phyloP scores from a whole-genome alignment of 768 basidiomycete genomes.

The Termitomyces eurrhizus region DNA sequence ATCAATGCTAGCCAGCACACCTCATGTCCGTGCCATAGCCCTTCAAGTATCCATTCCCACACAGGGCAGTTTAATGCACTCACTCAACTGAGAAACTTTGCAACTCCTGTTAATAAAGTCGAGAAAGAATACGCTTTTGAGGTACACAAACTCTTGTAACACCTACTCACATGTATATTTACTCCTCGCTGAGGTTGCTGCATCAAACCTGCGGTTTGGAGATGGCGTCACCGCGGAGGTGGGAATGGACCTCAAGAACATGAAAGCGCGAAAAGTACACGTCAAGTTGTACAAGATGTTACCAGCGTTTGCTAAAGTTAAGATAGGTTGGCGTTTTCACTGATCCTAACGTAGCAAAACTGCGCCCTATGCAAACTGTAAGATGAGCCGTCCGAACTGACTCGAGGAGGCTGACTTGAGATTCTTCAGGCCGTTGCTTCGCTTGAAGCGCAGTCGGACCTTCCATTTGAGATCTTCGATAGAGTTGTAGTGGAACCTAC shows the following conservation, averaged over 20 bases:
- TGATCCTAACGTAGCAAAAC: slow-evolving; percentile 77
- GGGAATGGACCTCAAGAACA: slow-evolving; percentile 92
- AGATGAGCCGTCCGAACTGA: slow-evolving; percentile 20
- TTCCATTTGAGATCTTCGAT: slow-evolving; percentile 81
- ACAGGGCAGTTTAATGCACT: slow-evolving; percentile 44
- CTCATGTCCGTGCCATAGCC: slow-evolving; percentile 77
- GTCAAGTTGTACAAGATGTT: neutral
- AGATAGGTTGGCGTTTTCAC: slow-evolving; percentile 91
- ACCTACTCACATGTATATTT: neutral
- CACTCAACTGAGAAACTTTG: slow-evolving; percentile 66
- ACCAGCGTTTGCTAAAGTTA: neutral
- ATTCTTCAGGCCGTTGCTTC: slow-evolving; percentile 63
- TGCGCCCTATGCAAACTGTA: slow-evolving; percentile 81
- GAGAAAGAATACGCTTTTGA: slow-evolving; percentile 94
- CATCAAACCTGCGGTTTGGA: slow-evolving; percentile 85
- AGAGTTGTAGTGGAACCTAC: slow-evolving; percentile 87
- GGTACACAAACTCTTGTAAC: slow-evolving; percentile 30
- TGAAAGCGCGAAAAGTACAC: slow-evolving; percentile 79
- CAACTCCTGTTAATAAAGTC: slow-evolving; percentile 67
- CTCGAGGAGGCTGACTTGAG: neutral
- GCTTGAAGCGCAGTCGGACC: slow-evolving; percentile 70
- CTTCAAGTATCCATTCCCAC: slow-evolving; percentile 39
- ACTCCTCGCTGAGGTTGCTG: slow-evolving; percentile 56
- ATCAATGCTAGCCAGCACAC: slow-evolving; percentile 73
- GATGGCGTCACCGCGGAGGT: slow-evolving; percentile 88